Base-by-base conservation (phyloP, 768 basidiomycete genomes). In the Plicaturopsis crispa region DNA sequence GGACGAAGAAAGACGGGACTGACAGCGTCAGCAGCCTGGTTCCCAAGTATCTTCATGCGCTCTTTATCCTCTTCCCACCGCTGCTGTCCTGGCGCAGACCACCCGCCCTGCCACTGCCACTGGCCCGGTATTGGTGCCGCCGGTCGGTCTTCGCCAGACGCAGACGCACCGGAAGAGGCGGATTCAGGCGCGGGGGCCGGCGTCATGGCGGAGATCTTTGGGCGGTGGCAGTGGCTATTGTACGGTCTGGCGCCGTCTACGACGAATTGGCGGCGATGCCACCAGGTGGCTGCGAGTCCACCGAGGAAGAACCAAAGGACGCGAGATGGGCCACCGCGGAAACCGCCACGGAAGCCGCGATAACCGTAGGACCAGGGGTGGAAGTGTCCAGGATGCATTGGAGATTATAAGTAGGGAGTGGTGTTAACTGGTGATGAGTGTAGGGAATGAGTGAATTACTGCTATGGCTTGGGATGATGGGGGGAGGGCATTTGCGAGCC, bases 11-110 rank as follows among this genome's bases (percentile, higher is more conserved):
- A 30, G 24, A 30, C 24, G 31, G 23, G 16, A 55, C 66, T 43
- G 31, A 78, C 76, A 24, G 66, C 64, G 32, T 76, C 73, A 16
- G 65, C 59, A 21, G 76, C 73, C 35, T 75, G 69, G 35, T 60
- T 58, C 36, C 70, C 63, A 2, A 80, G 42, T 16, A 66, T 62
- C 31, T 55, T 59, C 36, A 75, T 36, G 14, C 64, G 67, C 39
- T 68, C 69, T 46, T 61, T 68, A 42, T 78, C 72, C 14, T 65
- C 62, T 7, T 65, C 69, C 70, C 69, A 69, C 24, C 63, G 55
- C 42, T 52, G 56, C 12, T 53, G 55, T n/a, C n/a, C n/a, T n/a
- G n/a, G n/a, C n/a, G n/a, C n/a, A n/a, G n/a, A n/a, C n/a, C n/a
- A n/a, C n/a, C n/a, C n/a, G n/a, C n/a, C n/a, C n/a, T n/a, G n/a